Conservation (phyloP, 1,139 yeast species). For the Pichia sp. region DNA sequence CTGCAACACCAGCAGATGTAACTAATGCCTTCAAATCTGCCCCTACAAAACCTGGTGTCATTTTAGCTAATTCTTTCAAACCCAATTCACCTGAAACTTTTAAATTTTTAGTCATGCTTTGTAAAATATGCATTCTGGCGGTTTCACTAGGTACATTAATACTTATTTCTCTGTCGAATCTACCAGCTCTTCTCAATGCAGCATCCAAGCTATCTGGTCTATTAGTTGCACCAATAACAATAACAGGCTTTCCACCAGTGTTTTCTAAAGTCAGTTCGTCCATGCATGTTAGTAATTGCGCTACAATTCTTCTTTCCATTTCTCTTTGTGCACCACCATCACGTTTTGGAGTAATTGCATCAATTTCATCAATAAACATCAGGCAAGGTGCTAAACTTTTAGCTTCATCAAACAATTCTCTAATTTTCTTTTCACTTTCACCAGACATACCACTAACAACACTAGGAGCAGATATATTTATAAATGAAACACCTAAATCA, state of each 20-base stretch:
- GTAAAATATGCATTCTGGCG: slow-evolving; percentile 69
- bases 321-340: slow-evolving; percentile 98
- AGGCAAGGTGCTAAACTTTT: slow-evolving; percentile 85
- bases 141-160: slow-evolving; percentile 82
- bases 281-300: slow-evolving; percentile 89
- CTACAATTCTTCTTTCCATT: slow-evolving; percentile 96
- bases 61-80: slow-evolving; percentile 67
- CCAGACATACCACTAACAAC: slow-evolving; percentile 99
- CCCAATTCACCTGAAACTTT: slow-evolving; percentile 69
- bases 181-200: slow-evolving; percentile 93
- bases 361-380: slow-evolving; percentile 91
- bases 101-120: slow-evolving; percentile 63
- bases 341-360: slow-evolving; percentile 96
- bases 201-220: slow-evolving; percentile 98
- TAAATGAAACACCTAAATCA: slow-evolving; percentile 87
- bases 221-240: slow-evolving; percentile 96
- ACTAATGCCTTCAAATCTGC: slow-evolving; percentile 93
- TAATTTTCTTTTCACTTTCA: slow-evolving; percentile 87
- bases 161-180: slow-evolving; percentile 92
- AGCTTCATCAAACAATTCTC: slow-evolving; percentile 94
- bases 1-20: slow-evolving; percentile 92
- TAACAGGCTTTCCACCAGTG: slow-evolving; percentile 89
- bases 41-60: slow-evolving; percentile 98
- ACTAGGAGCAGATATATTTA: slow-evolving; percentile 89
- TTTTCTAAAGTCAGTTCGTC: slow-evolving; percentile 85